Conservation (phyloP, 148 eudicot species). For the Vaccinium darrowii region DNA sequence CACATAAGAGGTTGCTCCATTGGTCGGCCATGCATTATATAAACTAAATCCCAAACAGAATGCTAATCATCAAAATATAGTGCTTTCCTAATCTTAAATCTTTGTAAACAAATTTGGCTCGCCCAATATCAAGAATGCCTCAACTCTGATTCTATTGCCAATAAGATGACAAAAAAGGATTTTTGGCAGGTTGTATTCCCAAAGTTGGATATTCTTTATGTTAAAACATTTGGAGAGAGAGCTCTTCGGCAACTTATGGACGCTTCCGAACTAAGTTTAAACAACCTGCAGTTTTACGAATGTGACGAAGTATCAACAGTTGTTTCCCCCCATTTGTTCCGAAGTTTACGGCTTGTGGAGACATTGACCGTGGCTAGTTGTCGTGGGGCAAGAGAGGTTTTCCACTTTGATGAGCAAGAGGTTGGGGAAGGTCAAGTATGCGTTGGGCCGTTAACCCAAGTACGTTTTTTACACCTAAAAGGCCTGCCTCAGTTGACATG, state of each 20-base stretch:
- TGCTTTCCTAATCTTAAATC: too few species aligned
- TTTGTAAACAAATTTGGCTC: too few species aligned
- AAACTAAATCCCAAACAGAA: too few species aligned
- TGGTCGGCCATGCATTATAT: too few species aligned
- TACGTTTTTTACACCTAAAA: rapidly evolving
- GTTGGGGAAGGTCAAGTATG: neutral
- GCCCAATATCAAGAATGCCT: too few species aligned
- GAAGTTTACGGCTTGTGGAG: neutral
- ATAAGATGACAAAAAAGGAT: neutral
- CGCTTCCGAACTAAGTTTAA: neutral
- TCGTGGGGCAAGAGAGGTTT: neutral
- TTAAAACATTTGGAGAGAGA: neutral
- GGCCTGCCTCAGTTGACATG: too few species aligned
- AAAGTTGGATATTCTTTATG: neutral
- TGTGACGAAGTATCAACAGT: neutral
- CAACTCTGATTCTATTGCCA: too few species aligned
- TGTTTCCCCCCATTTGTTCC: neutral
- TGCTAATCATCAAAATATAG: too few species aligned
- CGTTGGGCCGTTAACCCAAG: neutral
- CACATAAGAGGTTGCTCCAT: too few species aligned
- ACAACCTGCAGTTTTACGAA: rapidly evolving
- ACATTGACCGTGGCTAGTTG: rapidly evolving
- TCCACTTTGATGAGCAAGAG: neutral
- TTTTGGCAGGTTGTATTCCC: neutral
- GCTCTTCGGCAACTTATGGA: neutral